Percentiles rank a stretch among this genome's conserved stretches.
These are phyloP conservation scores for Lentinula aciculospora DNA, from an alignment of 768 basidiomycete species.

Conservation along the genomic window DNA sequence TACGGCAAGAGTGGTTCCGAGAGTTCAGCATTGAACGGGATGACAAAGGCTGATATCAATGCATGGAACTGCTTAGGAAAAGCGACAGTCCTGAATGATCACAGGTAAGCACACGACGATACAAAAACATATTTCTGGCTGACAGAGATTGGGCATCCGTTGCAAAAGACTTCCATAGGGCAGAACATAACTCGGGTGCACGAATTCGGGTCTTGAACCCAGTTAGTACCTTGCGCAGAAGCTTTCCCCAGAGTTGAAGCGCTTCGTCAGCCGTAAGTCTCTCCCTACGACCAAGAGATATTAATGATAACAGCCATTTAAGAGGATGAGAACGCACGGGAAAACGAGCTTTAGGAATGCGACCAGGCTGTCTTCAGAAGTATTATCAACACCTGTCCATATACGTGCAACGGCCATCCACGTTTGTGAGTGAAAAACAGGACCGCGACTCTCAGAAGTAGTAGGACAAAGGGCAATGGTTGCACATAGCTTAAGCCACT, in stretches of 20 bases:
- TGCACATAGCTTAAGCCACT: conserved; percentile 47
- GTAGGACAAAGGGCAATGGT: conserved; percentile 35
- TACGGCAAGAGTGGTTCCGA: conserved; percentile 21
- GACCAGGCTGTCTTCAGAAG: background rate
- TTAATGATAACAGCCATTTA: conserved; percentile 34
- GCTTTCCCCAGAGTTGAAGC: background rate
- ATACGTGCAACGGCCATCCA: background rate
- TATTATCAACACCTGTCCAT: background rate
- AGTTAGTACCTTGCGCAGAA: conserved; percentile 34
- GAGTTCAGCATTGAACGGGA: conserved; percentile 8
- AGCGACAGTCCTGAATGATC: background rate
- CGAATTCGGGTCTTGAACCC: conserved; percentile 23
- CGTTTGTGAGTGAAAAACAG: conserved; percentile 20
- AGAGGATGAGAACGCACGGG: conserved; percentile 15
- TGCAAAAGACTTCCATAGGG: background rate
- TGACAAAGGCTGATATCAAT: conserved; percentile 19
- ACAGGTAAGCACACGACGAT: background rate
- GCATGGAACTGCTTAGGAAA: conserved; percentile 17
- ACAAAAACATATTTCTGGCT: background rate
- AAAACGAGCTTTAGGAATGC: background rate
- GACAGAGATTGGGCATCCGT: background rate
- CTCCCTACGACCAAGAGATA: conserved; percentile 36
- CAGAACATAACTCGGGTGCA: background rate
- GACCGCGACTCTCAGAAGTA: conserved; percentile 20
- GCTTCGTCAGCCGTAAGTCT: conserved; percentile 9